phyloP scores from a whole-genome alignment of 2,329 filamentous ascomycete genomes.

The Aspergillus carbonarius region DNA sequence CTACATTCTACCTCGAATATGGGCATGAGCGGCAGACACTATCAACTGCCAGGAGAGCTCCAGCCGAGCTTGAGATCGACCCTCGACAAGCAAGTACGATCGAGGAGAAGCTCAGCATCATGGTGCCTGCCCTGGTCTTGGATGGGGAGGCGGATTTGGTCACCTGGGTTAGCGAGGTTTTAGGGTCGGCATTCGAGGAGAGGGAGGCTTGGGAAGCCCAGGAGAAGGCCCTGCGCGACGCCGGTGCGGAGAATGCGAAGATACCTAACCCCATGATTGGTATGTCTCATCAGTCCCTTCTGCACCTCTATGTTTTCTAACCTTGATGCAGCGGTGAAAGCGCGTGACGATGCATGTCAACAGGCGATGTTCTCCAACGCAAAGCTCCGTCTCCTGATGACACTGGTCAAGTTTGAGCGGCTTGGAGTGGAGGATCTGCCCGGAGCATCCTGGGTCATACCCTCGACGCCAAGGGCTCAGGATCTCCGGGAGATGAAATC shows the following conservation, averaged over 20 bases:
- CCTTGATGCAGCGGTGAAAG: conserved; percentile 54
- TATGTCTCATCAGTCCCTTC: conserved; percentile 41
- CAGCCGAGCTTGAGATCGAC: conserved; percentile 80
- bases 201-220: conserved; percentile 75
- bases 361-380: conserved; percentile 85
- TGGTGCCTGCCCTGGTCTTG: conserved; percentile 75
- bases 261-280: conserved; percentile 37
- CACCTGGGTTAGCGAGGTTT: conserved; percentile 75
- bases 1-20: conserved; percentile 83
- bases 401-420: conserved; percentile 68
- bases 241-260: conserved; percentile 30
- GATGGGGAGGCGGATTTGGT: conserved; percentile 73
- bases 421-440: conserved; percentile 67
- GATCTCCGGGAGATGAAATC: conserved; percentile 68
- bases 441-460: conserved; percentile 77
- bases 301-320: background rate
- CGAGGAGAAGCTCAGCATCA: conserved; percentile 74
- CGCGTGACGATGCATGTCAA: conserved; percentile 65
- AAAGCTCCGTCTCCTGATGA: conserved; percentile 81
- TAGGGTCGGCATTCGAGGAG: conserved; percentile 68
- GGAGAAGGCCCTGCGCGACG: conserved; percentile 58
- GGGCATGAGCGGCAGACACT: conserved; percentile 79
- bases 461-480: conserved; percentile 62
- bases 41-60: conserved; percentile 65
- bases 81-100: conserved; percentile 61